Percentiles rank a stretch among this genome's conserved stretches.
Evolutionary conservation across 257 asterid species (phyloP).

Genomic region (Parsonsia alboflavescens): DNA sequence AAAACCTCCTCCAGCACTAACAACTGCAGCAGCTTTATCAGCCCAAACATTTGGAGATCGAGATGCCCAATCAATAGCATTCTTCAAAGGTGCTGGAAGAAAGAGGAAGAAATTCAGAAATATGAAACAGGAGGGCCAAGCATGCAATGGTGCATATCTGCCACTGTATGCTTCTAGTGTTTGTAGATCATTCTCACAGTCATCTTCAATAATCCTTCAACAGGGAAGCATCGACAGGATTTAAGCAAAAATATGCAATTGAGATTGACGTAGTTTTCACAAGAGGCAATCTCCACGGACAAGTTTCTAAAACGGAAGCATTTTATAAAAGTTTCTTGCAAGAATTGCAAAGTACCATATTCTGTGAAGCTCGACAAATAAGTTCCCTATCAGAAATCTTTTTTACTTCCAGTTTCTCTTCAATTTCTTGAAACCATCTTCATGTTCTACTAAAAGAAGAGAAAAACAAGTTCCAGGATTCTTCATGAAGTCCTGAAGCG

Average conservation of each 20-base stretch:
- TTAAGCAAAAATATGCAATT: neutral
- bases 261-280: neutral
- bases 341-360: neutral
- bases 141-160: neutral
- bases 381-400: no score
- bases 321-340: neutral
- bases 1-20: constrained; percentile 60
- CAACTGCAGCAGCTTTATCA: constrained; percentile 71
- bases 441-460: neutral
- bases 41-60: constrained; percentile 85
- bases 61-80: constrained; percentile 92
- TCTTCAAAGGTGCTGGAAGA: constrained; percentile 63
- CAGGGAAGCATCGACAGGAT: neutral
- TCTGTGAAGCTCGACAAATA: neutral
- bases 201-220: neutral
- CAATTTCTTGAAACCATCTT: neutral
- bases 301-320: neutral
- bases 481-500: neutral
- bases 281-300: neutral
- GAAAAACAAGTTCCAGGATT: neutral
- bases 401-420: neutral
- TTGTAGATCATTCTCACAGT: neutral
- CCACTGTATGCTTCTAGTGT: neutral
- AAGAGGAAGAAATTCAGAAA: neutral
- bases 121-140: neutral